A percentile compares a stretch with the other conserved stretches of the same genome.
Conservation (phyloP, 73 alveolate genomes). For the Blepharisma stoltei region DNA sequence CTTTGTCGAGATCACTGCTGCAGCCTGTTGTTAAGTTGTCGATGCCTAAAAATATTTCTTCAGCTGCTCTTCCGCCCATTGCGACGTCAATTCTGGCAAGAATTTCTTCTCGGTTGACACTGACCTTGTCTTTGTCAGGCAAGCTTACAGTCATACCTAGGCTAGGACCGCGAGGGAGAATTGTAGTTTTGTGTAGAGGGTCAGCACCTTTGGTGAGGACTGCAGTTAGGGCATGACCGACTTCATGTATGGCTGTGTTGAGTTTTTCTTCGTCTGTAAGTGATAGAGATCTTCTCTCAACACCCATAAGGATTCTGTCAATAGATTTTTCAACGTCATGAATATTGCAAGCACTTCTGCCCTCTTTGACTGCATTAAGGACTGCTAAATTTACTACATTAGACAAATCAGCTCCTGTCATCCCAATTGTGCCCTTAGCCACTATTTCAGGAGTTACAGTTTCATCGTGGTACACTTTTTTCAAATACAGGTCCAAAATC, state of each 20-base stretch:
- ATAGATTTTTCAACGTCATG: constrained; percentile 69
- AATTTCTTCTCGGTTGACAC: constrained; percentile 33
- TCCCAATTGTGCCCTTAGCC: constrained; percentile 91
- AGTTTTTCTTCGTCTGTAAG: constrained; percentile 68
- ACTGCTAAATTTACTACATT: constrained; percentile 72
- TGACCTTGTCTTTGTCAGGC: neutral
- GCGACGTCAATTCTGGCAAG: constrained; percentile 62
- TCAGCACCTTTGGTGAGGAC: constrained; percentile 58
- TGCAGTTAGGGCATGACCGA: constrained; percentile 81
- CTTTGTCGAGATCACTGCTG: constrained; percentile 65
- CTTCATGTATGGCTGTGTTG: constrained; percentile 82
- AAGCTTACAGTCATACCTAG: constrained; percentile 39
- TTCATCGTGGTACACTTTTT: constrained; percentile 48
- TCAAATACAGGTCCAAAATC: constrained; percentile 59
- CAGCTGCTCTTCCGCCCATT: constrained; percentile 82
- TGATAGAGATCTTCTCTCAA: constrained; percentile 56
- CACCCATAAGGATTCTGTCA: constrained; percentile 78
- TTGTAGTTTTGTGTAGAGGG: constrained; percentile 78
- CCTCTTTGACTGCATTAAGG: constrained; percentile 68
- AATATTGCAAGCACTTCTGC: constrained; percentile 41
- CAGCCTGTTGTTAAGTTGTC: constrained; percentile 73
- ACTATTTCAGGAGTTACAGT: constrained; percentile 58
- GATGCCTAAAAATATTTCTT: constrained; percentile 59
- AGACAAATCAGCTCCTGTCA: constrained; percentile 87
- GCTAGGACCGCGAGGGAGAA: constrained; percentile 69